A percentile compares a stretch with the other conserved stretches of the same genome.
Evolutionary conservation across 2,329 filamentous ascomycete species (phyloP).

Genomic region (Fusarium vanettenii): DNA sequence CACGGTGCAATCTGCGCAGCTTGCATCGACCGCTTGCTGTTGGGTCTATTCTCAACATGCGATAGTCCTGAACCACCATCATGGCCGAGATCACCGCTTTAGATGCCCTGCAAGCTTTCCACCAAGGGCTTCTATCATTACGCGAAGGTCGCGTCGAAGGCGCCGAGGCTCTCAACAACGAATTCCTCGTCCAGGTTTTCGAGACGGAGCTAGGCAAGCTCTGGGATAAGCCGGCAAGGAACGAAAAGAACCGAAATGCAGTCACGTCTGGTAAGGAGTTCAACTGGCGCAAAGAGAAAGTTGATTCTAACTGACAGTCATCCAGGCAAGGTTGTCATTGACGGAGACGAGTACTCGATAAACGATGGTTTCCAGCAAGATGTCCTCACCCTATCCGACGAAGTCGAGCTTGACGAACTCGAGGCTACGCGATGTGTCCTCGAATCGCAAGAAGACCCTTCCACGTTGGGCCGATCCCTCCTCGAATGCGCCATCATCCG

Average conservation of each 20-base stretch:
- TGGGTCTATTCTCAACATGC: constrained; percentile 53
- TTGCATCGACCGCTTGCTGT: constrained; percentile 32
- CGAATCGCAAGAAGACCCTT: constrained; percentile 76
- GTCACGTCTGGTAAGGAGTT: constrained; percentile 71
- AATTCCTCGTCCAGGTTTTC: constrained; percentile 76
- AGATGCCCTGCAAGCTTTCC: constrained; percentile 83
- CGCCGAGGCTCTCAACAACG: constrained; percentile 76
- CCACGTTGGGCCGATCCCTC: constrained; percentile 76
- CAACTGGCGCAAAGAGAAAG: constrained; percentile 6
- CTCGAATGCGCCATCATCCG: constrained; percentile 84
- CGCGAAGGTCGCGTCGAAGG: constrained; percentile 72
- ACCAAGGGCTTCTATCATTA: constrained; percentile 84
- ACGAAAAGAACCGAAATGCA: constrained; percentile 77
- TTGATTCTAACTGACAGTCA: constrained; percentile 26
- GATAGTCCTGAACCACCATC: constrained; percentile 56
- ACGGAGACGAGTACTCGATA: constrained; percentile 79
- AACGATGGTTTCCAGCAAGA: constrained; percentile 91
- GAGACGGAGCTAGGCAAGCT: constrained; percentile 77
- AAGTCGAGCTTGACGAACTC: constrained; percentile 89
- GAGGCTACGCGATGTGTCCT: constrained; percentile 83
- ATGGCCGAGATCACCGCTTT: constrained; percentile 83
- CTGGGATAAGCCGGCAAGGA: constrained; percentile 80
- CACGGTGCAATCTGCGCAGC: constrained; percentile 40
- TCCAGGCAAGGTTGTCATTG: constrained; percentile 81
- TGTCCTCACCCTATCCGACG: constrained; percentile 84